These are phyloP conservation scores for Naganishia albida DNA, from an alignment of 1,284 basidiomycete species.

Conservation along the genomic window DNA sequence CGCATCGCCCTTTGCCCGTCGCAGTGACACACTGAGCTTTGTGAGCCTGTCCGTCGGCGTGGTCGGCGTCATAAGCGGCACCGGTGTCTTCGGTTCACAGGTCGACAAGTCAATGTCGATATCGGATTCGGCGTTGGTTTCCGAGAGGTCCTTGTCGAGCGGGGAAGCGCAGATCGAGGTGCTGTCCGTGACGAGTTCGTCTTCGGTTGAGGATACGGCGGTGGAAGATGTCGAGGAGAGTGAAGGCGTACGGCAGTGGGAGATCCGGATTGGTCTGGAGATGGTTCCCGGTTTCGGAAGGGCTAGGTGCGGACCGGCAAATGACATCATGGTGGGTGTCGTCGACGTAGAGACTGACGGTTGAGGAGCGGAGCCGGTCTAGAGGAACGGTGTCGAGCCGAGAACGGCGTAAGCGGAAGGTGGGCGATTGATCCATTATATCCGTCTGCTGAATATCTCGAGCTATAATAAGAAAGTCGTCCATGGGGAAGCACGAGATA, in stretches of 20 bases:
- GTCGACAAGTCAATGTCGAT: slow-evolving; percentile 5
- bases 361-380: too few relatives aligned
- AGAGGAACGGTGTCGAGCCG: too few relatives aligned
- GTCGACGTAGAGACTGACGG: slow-evolving; percentile 1
- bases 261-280: not conserved
- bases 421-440: not conserved
- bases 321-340: not conserved
- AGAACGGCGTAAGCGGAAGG: too few relatives aligned
- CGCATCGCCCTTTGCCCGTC: slow-evolving; percentile 13
- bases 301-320: not conserved
- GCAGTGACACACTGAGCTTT: slow-evolving; percentile 8
- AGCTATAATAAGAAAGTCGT: too few relatives aligned
- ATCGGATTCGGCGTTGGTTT: not conserved
- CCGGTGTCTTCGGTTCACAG: slow-evolving; percentile 12
- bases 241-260: slow-evolving; percentile 24
- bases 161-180: not conserved
- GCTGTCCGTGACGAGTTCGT: slow-evolving; percentile 2
- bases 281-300: not conserved
- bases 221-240: slow-evolving; percentile 17
- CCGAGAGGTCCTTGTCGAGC: not conserved
- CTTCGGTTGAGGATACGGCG: slow-evolving; percentile 8
- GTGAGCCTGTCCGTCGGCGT: slow-evolving; percentile 22
- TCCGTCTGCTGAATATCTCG: not conserved
- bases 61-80: slow-evolving; percentile 8
- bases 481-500: not conserved